Conservation (phyloP, 1,284 basidiomycete genomes). For the Rhodotorula glutinis region DNA sequence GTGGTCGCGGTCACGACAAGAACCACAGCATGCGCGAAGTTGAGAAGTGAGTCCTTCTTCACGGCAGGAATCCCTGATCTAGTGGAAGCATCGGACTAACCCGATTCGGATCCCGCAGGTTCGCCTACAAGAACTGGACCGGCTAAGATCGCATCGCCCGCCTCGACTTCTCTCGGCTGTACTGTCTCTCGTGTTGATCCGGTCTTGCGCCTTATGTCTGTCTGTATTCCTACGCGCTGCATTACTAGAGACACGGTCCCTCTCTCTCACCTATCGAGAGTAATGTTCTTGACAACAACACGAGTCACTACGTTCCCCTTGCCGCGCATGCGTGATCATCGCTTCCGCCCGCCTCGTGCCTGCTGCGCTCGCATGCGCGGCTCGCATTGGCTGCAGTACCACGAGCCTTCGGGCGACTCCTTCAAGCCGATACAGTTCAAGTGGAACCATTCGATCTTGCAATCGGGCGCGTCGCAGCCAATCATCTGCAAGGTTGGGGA, state of each 20-base stretch:
- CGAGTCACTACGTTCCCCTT: too few species aligned
- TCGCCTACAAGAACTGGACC: conserved; percentile 15
- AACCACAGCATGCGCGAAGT: conserved; percentile 25
- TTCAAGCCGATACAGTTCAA: conserved; percentile 71
- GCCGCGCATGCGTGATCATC: neutral
- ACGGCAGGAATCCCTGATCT: neutral
- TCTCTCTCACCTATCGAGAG: neutral
- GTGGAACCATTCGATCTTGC: conserved; percentile 57
- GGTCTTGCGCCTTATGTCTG: conserved; percentile 3
- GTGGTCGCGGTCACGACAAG: conserved; percentile 39
- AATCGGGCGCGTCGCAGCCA: conserved; percentile 44
- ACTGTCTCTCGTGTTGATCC: conserved; percentile 5
- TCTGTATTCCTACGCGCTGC: neutral
- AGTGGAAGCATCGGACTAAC: neutral
- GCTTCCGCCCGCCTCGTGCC: conserved; percentile 9
- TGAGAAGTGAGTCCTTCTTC: conserved; percentile 25
- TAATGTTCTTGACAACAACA: too few species aligned
- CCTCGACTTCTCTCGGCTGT: neutral
- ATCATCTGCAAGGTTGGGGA: conserved; percentile 38
- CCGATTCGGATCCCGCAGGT: neutral
- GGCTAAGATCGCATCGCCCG: neutral
- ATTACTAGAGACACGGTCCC: too few species aligned
- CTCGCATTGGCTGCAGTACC: conserved; percentile 71
- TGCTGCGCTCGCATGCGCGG: conserved; percentile 23
- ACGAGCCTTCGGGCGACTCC: conserved; percentile 67